Conservation (phyloP, 768 basidiomycete genomes). For the Pisolithus microcarpus region DNA sequence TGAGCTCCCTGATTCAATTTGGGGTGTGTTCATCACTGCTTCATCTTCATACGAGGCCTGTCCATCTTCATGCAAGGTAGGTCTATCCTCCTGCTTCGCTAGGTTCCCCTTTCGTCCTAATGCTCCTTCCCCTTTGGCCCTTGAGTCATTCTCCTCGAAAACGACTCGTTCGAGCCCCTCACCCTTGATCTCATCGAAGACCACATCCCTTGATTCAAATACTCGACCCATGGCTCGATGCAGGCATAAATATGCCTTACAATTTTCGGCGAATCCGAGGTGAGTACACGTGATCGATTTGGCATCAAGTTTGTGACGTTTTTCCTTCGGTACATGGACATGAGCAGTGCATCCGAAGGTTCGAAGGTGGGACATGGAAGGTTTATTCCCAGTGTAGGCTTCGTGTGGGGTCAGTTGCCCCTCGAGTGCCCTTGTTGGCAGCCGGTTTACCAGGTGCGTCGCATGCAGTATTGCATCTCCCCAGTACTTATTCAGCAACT, state of each 20-base stretch:
- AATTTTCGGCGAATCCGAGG: background rate
- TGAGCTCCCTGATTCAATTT: background rate
- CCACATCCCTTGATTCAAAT: no score
- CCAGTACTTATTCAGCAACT: background rate
- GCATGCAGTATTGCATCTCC: slow-evolving; percentile 1
- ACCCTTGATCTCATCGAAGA: background rate
- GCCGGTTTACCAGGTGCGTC: background rate
- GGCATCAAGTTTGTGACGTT: background rate
- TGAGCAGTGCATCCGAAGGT: slow-evolving; percentile 21
- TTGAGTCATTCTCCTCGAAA: background rate
- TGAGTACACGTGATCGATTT: background rate
- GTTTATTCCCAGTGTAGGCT: slow-evolving; percentile 13
- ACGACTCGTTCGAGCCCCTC: background rate
- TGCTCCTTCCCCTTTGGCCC: no score
- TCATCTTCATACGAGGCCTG: background rate
- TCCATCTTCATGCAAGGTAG: background rate
- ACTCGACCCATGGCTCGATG: background rate
- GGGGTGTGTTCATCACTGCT: background rate
- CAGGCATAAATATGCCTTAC: background rate
- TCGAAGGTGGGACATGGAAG: slow-evolving; percentile 12
- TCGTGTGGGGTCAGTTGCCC: slow-evolving; percentile 1
- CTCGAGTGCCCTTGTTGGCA: slow-evolving; percentile 13
- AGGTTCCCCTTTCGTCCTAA: no score
- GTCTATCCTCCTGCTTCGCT: background rate
- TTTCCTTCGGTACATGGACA: slow-evolving; percentile 19